Evolutionary conservation across 2,329 filamentous ascomycete species (phyloP), one percentile per base, ranked within the genome.

Genomic region (Rhexocercosporidium sp.): DNA sequence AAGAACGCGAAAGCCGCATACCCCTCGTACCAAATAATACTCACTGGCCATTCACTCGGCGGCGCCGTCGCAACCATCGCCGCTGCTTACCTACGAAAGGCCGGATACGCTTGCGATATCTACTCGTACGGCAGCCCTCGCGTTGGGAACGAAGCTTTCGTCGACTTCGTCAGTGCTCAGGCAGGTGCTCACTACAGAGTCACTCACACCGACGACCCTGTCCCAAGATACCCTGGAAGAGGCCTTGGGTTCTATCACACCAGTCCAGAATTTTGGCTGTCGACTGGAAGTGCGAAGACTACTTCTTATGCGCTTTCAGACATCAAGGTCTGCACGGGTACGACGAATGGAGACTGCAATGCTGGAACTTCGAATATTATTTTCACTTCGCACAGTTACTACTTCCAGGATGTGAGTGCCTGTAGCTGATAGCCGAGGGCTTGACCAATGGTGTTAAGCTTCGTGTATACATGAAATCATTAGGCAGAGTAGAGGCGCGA

Each of bases 31-130:
- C 77, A 77, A 54, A 75, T 91, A 75, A 76, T 90, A 20, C 77
- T 84, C n/a, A 88, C 88, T 0, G 91, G 90, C 41, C 90, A 92
- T 80, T 90, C 88, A 11, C 85, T 93, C 3, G 90, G 90, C 57
- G 90, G 82, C 29, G 89, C 89, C 7, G 80, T 92, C 1, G 88
- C 85, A 46, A 87, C 85, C 7, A 76, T 93, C 4, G 89, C 83
- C 0, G 86, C 83, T 0, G 86, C 83, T 0, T 82, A 86, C 71
- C 78, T 91, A 22, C 84, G 88, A 56, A 76, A 77, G 6, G 74
- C 76, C 11, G 86, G 84, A 49, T 79, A 66, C 70, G 78, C 1
- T 77, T 82, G 37, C 60, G 87, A 90, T 71, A 73, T 92, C 51
- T 91, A 89, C 82, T 89, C 86, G 1, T 93, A 85, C 79, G 90